Evolutionary conservation across 2,329 filamentous ascomycete genomes (phyloP).

Genomic region (Colletotrichum tropicicola): DNA sequence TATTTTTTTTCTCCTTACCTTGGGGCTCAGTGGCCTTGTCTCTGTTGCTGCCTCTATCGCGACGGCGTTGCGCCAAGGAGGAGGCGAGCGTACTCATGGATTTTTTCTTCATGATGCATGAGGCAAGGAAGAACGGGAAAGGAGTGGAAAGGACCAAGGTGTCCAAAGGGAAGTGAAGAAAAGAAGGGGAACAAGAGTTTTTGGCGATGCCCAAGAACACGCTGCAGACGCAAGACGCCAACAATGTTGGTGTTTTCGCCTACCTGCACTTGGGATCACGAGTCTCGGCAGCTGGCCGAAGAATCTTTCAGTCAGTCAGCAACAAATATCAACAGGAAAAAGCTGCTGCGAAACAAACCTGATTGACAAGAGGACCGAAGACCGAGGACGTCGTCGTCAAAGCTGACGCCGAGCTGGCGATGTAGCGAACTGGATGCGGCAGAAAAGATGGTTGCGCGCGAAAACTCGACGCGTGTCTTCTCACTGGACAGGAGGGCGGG

Average conservation of each 20-base stretch:
- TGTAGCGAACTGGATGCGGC: not conserved
- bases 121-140: not conserved
- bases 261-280: not conserved
- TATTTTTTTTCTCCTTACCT: conserved; percentile 1
- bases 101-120: conserved; percentile 24
- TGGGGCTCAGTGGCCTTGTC: not conserved
- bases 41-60: conserved; percentile 5
- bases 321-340: not conserved
- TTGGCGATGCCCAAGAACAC: no score
- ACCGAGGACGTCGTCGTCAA: not conserved
- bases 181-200: not conserved
- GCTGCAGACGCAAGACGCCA: no score
- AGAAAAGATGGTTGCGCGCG: not conserved
- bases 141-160: not conserved
- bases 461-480: conserved; percentile 3
- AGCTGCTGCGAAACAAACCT: not conserved
- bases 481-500: not conserved
- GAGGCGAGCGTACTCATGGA: conserved; percentile 16
- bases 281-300: not conserved
- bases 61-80: conserved; percentile 16
- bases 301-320: not conserved
- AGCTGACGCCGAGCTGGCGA: not conserved
- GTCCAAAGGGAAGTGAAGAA: not conserved
- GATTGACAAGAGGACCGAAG: not conserved
- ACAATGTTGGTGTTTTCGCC: not conserved